phyloP scores from a whole-genome alignment of 495 filamentous ascomycete genomes.

The Neurospora sp. region DNA sequence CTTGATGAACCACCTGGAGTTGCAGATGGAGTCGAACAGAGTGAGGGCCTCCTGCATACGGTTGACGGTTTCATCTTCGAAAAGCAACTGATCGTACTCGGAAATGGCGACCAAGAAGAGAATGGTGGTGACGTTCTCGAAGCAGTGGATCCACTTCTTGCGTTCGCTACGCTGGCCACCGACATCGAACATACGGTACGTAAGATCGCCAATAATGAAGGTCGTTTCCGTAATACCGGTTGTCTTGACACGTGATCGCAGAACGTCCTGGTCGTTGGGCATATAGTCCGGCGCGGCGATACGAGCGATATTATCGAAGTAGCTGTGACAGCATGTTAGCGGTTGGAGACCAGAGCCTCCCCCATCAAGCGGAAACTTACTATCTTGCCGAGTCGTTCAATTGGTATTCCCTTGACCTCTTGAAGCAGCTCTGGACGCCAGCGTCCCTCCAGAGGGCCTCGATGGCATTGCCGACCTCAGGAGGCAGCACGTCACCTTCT shows the following conservation, averaged over 20 bases:
- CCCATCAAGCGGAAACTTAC: conserved; percentile 43
- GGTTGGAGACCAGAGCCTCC: conserved; percentile 1
- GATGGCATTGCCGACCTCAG: conserved; percentile 89
- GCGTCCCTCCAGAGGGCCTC: conserved; percentile 88
- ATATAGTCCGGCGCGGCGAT: conserved; percentile 90
- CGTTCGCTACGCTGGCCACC: conserved; percentile 97
- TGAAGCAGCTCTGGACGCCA: conserved; percentile 92
- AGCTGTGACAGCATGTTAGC: conserved; percentile 48
- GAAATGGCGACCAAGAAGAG: conserved; percentile 98
- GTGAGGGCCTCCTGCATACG: conserved; percentile 99
- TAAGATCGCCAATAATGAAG: conserved; percentile 95
- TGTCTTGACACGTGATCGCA: conserved; percentile 95
- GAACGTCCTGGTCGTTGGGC: conserved; percentile 94
- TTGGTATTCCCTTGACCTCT: conserved; percentile 91
- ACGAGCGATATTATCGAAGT: conserved; percentile 91
- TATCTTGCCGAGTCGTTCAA: conserved; percentile 97
- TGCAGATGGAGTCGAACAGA: conserved; percentile 98
- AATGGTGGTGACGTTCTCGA: conserved; percentile 98
- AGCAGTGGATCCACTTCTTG: conserved; percentile 99
- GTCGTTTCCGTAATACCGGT: conserved; percentile 99
- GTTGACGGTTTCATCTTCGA: conserved; percentile 91
- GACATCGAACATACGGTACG: conserved; percentile 99
- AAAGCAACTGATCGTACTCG: conserved; percentile 95
- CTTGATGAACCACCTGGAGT: conserved; percentile 98
- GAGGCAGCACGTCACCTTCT: conserved; percentile 86